Base-by-base conservation (phyloP, 2,329 filamentous ascomycete species). In the Pseudocercospora vitis region DNA sequence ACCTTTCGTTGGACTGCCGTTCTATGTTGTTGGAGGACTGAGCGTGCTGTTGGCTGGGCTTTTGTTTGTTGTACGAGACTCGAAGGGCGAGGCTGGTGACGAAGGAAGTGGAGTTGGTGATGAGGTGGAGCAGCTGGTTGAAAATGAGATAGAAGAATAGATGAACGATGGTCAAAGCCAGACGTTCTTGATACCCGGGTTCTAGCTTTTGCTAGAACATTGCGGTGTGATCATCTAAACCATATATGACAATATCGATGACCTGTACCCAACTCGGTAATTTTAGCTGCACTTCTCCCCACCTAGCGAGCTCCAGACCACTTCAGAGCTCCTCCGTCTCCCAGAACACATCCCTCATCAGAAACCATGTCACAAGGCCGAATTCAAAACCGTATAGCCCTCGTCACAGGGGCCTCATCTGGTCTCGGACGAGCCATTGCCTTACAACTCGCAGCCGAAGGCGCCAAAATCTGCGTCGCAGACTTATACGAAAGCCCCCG, bases 1-100 rank as follows among this genome's bases (percentile, higher is more conserved):
- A 0, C 50, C 60, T 0, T 81, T 74, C 75, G 69, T 76, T 24
- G 81, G 80, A 0, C 61, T 83, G 56, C 79, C 79, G 0, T 71
- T 82, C 49, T 58, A 78, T 9, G 65, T 70, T 2, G 65, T 75
- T 0, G 71, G 71, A 0, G 40, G 62, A 1, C 61, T 76, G 39
- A 70, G 57, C 46, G 56, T 52, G 12, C 33, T 55, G 7, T 61
- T 62, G 28, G 51, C 52, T 26, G 52, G 57, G 5, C 23, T 63
- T 37, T 23, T 64, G 42, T 61, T 61, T 35, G 48, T 55, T 5
- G 58, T 64, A 16, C 28, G 55, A 6, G 18, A 63, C 18, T 32
- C 49, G 39, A 63, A 75, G 64, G 75, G 71, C 4, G 60, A 71
- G 40, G 68, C 42, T 2, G 40, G 37, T 1, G 18, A 26, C n/a